These are phyloP conservation scores for Piromyces sp. DNA, from an alignment of 192 early-diverging fungal species.

Conservation along the genomic window DNA sequence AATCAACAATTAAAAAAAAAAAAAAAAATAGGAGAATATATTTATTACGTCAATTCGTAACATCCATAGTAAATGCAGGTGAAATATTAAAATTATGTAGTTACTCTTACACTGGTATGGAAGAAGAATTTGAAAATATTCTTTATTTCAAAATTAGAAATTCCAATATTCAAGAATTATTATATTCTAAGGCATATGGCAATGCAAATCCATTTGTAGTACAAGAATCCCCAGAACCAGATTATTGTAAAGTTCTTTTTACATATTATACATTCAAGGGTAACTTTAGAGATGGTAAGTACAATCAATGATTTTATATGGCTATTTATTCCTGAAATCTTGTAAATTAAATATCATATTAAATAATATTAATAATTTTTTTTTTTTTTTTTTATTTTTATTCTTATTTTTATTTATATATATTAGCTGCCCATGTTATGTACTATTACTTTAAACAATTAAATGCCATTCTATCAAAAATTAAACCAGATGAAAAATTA, in stretches of 20 bases:
- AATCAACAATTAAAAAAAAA: neutral
- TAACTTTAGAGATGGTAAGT: neutral
- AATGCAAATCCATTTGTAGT: neutral
- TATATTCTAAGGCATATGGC: neutral
- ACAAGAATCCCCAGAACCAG: neutral
- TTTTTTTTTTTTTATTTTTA: no score
- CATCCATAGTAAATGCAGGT: neutral
- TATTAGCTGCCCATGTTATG: neutral
- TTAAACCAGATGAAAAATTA: neutral
- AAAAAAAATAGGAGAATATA: neutral
- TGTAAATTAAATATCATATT: no score
- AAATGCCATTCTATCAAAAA: neutral
- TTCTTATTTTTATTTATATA: no score
- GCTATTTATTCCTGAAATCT: no score
- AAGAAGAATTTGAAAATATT: neutral
- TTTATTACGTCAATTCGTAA: neutral
- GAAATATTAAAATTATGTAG: neutral
- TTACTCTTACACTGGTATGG: neutral
- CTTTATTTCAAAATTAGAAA: neutral
- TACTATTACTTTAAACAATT: neutral
- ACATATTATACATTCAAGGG: neutral
- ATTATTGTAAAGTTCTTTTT: neutral
- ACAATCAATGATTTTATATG: no score
- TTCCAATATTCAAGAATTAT: neutral
- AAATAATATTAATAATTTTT: no score